These are phyloP conservation scores for Orbilia brochopaga DNA, from an alignment of 2,329 filamentous ascomycete genomes.

Conservation along the genomic window DNA sequence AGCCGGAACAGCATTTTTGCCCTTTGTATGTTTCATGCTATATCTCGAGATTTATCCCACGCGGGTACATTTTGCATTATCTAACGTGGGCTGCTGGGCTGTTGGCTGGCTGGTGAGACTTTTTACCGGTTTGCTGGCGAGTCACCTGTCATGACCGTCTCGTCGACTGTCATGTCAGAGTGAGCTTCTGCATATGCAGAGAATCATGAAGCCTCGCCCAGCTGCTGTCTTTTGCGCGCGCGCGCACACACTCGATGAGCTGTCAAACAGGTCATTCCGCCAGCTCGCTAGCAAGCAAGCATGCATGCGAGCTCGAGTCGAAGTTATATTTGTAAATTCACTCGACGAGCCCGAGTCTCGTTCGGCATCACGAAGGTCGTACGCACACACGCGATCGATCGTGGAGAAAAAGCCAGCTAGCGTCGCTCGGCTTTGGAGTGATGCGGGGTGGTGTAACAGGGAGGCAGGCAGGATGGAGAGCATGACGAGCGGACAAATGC, in stretches of 20 bases:
- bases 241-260: neutral
- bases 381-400: constrained; percentile 13
- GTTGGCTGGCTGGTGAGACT: constrained; percentile 29
- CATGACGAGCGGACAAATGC: constrained; percentile 1
- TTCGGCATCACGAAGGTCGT: too few species aligned
- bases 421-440: neutral
- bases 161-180: constrained; percentile 12
- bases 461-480: neutral
- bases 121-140: constrained; percentile 30
- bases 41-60: neutral
- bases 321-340: too few species aligned
- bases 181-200: constrained; percentile 34
- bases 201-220: constrained; percentile 43
- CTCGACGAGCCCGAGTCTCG: neutral
- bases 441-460: constrained; percentile 2
- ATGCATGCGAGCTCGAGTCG: neutral
- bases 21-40: neutral
- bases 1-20: neutral
- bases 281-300: neutral
- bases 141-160: constrained; percentile 32
- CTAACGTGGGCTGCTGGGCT: constrained; percentile 1
- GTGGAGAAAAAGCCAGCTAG: neutral
- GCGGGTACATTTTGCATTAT: too few species aligned
- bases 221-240: constrained; percentile 15
- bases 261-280: constrained; percentile 2